phyloP scores from a whole-genome alignment of 331 rosid species.

The Rosa hybrid region DNA sequence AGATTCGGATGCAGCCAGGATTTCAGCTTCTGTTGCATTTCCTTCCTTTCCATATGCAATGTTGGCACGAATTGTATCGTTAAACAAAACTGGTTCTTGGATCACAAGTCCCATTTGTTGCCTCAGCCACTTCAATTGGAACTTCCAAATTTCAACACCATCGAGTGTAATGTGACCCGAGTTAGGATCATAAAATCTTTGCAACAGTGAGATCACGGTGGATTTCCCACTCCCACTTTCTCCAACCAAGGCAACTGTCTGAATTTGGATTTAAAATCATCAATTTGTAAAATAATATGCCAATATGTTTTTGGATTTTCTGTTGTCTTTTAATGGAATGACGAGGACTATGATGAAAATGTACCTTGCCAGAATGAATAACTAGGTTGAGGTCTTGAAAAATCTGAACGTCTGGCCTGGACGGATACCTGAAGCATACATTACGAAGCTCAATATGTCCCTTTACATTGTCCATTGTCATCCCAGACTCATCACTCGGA shows the following conservation, averaged over 20 bases:
- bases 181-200: conserved; percentile 76
- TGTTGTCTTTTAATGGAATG: background rate
- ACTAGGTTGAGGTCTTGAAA: conserved; percentile 59
- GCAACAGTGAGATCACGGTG: conserved; percentile 66
- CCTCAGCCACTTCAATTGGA: conserved; percentile 66
- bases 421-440: conserved; percentile 67
- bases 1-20: conserved; percentile 53
- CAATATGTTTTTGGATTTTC: background rate
- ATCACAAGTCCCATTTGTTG: conserved; percentile 79
- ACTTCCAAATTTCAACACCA: conserved; percentile 50
- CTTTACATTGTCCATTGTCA: conserved; percentile 30
- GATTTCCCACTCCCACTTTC: conserved; percentile 93
- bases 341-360: background rate
- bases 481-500: conserved; percentile 61
- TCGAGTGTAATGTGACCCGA: conserved; percentile 62
- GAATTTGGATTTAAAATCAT: background rate
- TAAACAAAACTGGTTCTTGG: conserved; percentile 75
- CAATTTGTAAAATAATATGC: background rate
- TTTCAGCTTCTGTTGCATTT: conserved; percentile 64
- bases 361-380: conserved; percentile 70
- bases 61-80: conserved; percentile 67
- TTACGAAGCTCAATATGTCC: conserved; percentile 67
- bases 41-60: conserved; percentile 77
- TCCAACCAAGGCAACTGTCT: conserved; percentile 79
- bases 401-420: conserved; percentile 65